Evolutionary conservation across 768 basidiomycete genomes (phyloP).

Genomic region (Hortiboletus campestris): DNA sequence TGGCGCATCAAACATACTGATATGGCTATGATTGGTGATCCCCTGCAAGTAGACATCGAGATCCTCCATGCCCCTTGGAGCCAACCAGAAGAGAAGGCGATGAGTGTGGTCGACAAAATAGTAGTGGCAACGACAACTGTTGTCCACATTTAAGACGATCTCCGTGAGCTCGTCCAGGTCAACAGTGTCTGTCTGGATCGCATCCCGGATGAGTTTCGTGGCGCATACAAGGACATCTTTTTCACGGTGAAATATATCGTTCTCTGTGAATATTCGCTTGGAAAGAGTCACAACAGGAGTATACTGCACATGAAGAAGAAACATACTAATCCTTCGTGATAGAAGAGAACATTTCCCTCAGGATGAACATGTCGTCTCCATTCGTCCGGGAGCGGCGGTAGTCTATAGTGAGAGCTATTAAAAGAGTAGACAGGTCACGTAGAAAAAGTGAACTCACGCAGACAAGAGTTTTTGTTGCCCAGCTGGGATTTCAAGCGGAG

Average conservation of each 20-base stretch:
- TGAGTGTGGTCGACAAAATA: slow-evolving; percentile 18
- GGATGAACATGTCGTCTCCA: slow-evolving; percentile 16
- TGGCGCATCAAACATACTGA: slow-evolving; percentile 4
- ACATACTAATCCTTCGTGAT: slow-evolving; percentile 12
- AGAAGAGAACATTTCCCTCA: slow-evolving; percentile 13
- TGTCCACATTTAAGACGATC: slow-evolving; percentile 11
- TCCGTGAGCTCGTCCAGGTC: slow-evolving; percentile 9
- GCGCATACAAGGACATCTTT: slow-evolving; percentile 1
- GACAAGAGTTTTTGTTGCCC: slow-evolving; percentile 10
- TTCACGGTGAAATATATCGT: neutral
- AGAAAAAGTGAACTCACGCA: slow-evolving; percentile 1
- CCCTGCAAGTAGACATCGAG: slow-evolving; percentile 8
- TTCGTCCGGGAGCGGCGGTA: neutral
- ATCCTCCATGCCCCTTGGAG: neutral
- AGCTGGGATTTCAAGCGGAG: neutral
- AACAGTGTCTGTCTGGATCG: neutral
- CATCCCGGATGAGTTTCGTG: slow-evolving; percentile 6
- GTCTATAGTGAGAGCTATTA: neutral
- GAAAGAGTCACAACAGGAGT: neutral
- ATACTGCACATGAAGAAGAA: neutral
- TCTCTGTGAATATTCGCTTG: slow-evolving; percentile 19
- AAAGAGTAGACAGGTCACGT: too few relatives aligned
- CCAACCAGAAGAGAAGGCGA: slow-evolving; percentile 19
- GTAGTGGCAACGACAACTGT: slow-evolving; percentile 4
- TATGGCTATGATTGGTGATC: slow-evolving; percentile 2